Evolutionary conservation across 441 rosid species (phyloP).

Genomic region (Populus hybrid): DNA sequence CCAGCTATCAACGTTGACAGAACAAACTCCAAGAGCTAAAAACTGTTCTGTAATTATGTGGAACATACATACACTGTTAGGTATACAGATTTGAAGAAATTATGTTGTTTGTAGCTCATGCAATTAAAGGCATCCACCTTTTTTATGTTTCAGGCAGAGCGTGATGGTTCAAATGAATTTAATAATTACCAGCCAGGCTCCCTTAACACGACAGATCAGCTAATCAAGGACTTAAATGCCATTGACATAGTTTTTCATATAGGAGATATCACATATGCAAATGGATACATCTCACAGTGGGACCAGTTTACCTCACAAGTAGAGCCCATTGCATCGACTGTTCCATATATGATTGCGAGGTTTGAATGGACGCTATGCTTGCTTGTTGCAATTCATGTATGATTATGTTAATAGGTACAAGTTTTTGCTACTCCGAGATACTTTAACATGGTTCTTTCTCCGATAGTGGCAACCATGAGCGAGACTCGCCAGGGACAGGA

Average conservation of each 20-base stretch:
- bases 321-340: constrained; percentile 73
- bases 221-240: constrained; percentile 62
- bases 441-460: constrained; percentile 5
- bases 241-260: constrained; percentile 82
- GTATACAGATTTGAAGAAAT: not conserved
- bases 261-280: constrained; percentile 80
- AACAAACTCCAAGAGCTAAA: no score
- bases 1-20: no score
- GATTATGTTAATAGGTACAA: not conserved
- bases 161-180: constrained; percentile 92
- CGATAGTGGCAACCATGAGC: constrained; percentile 87
- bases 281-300: constrained; percentile 96
- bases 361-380: constrained; percentile 15
- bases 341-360: constrained; percentile 92
- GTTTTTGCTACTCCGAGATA: no score
- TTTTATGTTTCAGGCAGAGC: constrained; percentile 60
- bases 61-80: no score
- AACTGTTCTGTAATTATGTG: no score
- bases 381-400: not conserved
- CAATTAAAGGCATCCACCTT: not conserved
- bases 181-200: constrained; percentile 87
- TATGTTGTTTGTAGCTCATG: not conserved
- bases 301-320: constrained; percentile 96
- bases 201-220: constrained; percentile 83
- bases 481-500: constrained; percentile 84